phyloP scores from a whole-genome alignment of 805 yeast species.

The Wickerhamomyces xylosicus region DNA sequence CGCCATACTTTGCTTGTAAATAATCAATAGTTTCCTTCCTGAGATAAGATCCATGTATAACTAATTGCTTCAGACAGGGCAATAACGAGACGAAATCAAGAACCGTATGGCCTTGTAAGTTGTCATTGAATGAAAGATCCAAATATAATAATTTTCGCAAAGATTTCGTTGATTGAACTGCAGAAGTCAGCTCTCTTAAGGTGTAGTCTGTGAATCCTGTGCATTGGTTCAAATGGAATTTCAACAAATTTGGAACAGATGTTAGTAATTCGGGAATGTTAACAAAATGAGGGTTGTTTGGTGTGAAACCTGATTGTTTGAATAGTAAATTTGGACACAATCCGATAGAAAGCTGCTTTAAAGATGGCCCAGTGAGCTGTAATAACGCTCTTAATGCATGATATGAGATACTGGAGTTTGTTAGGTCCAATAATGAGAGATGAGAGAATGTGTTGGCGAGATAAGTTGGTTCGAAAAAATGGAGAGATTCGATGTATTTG shows the following conservation, averaged over 20 bases:
- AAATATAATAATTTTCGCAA: constrained; percentile 4
- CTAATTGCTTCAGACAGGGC: constrained; percentile 5
- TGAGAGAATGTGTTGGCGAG: too few relatives aligned
- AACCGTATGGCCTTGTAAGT: constrained; percentile 14
- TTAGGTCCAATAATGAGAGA: constrained; percentile 14
- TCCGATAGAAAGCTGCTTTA: constrained; percentile 13
- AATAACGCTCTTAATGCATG: constrained; percentile 12
- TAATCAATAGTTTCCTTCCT: constrained; percentile 10
- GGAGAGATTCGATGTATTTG: constrained; percentile 9
- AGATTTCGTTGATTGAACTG: constrained; percentile 3
- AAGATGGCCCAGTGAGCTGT: constrained; percentile 5
- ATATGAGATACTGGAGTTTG: constrained; percentile 17
- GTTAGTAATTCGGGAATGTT: constrained; percentile 12
- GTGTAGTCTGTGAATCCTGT: constrained; percentile 16
- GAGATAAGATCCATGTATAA: constrained; percentile 16
- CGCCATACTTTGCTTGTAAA: constrained; percentile 9
- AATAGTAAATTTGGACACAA: constrained; percentile 14
- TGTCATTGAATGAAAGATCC: constrained; percentile 16
- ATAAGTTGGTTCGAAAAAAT: constrained; percentile 6
- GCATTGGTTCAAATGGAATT: constrained; percentile 14
- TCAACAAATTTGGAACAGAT: constrained; percentile 10
- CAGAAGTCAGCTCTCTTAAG: constrained; percentile 7
- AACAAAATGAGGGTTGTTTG: constrained; percentile 7
- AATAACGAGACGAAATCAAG: constrained; percentile 10
- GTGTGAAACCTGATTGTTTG: constrained; percentile 8